Evolutionary conservation across 139 green algal species (phyloP), one percentile per base, ranked within the genome.

Genomic region (Medakamo hakoo): DNA sequence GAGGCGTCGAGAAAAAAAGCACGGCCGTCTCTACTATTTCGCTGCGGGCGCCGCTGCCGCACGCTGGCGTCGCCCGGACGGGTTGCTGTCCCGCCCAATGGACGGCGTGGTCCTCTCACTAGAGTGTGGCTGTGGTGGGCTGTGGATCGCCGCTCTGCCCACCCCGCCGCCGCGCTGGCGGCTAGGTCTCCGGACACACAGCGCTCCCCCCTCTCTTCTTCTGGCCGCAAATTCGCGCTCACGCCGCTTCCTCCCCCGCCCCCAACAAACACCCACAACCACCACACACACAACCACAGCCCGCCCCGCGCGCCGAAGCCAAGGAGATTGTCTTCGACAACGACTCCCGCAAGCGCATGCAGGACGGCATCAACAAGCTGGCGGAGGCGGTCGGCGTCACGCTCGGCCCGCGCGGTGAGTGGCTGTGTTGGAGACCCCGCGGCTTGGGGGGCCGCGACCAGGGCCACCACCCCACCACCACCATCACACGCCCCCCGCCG

Each of bases 311-410:
- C 3, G 90, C 89, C 0, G 90, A 95, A 14, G 82, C 89, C 14
- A 98, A 97, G 77, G 84, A 98, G 49, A 95, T 98, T 49, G 59
- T 88, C 1, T 98, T 98, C 67, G 92, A 96, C 70, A 80, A 80
- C 29, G 81, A 82, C 25, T 92, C 84, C 4, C 80, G 92, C 26
- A 73, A 70, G 24, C 85, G 79, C 65, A 88, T 98, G 76, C 88
- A 95, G 68, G 60, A 67, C 25, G 92, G 92, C 59, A 98, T 98
- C 70, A 96, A 98, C 78, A 97, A 98, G 79, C 81, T 98, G 22
- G 91, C 93, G 19, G 88, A 98, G 59, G 91, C 92, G 20, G 92
- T 98, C 22, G 80, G 76, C 2, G 87, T 97, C 19, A 98, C 92
- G 1, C 82, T 98, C 57, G 92, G 92, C 27, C 92, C 92, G 3